phyloP scores from a whole-genome alignment of 2,329 filamentous ascomycete species.

The Polytolypa hystricis region DNA sequence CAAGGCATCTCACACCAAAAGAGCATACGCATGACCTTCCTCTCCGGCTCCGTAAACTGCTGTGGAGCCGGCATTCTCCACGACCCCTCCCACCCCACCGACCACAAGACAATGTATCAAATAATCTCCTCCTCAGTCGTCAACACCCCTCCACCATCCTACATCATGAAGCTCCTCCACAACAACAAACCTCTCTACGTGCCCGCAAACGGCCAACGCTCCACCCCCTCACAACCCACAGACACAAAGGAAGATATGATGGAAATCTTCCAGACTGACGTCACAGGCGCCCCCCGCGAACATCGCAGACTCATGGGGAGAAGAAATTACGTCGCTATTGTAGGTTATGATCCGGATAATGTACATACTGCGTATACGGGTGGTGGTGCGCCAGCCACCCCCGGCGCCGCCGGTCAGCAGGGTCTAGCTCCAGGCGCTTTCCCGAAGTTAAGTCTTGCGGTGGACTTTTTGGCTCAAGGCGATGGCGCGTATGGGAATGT shows the following conservation, averaged over 20 bases:
- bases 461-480: slow-evolving; percentile 94
- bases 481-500: slow-evolving; percentile 70
- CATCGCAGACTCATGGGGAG: slow-evolving; percentile 87
- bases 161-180: slow-evolving; percentile 90
- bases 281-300: slow-evolving; percentile 70
- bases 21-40: slow-evolving; percentile 89
- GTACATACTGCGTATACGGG: slow-evolving; percentile 40
- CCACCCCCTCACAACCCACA: slow-evolving; percentile 53
- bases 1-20: slow-evolving; percentile 95
- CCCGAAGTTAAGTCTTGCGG: slow-evolving; percentile 68
- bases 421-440: slow-evolving; percentile 24
- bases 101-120: slow-evolving; percentile 99
- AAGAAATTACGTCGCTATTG: slow-evolving; percentile 82
- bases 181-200: slow-evolving; percentile 88
- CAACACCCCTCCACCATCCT: slow-evolving; percentile 71
- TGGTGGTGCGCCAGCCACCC: slow-evolving; percentile 21
- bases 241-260: slow-evolving; percentile 99
- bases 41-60: slow-evolving; percentile 81
- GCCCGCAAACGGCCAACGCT: slow-evolving; percentile 70
- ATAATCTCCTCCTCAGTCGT: slow-evolving; percentile 89
- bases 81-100: slow-evolving; percentile 77
- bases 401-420: too few species aligned
- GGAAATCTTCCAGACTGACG: slow-evolving; percentile 96
- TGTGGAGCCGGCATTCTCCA: slow-evolving; percentile 89
- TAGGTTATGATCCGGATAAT: slow-evolving; percentile 86